Conservation (phyloP, 257 asterid species). For the Penstemon barbatus region DNA sequence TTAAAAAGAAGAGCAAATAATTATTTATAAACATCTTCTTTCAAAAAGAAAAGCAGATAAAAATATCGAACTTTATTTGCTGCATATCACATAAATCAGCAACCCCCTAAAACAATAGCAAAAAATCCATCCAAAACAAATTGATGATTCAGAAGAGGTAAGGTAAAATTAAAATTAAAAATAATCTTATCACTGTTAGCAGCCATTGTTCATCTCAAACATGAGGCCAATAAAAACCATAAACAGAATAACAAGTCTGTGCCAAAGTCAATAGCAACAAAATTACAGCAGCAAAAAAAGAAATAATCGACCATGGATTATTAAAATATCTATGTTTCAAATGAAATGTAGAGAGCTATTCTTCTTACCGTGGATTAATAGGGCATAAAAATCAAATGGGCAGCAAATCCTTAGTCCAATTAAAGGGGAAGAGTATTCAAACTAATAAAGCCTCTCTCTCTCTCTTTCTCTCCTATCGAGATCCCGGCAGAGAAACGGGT, state of each 20-base stretch:
- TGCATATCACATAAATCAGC: not conserved
- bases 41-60: not conserved
- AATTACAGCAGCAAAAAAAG: conserved; percentile 71
- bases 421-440: too few relatives aligned
- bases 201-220: conserved; percentile 15
- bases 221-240: conserved; percentile 55
- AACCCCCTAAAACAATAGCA: too few relatives aligned
- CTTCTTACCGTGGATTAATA: too few relatives aligned
- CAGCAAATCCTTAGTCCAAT: too few relatives aligned
- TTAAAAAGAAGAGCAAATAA: too few relatives aligned
- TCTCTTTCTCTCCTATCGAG: too few relatives aligned
- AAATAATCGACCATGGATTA: conserved; percentile 78
- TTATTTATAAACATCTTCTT: too few relatives aligned
- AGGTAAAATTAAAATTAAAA: not conserved
- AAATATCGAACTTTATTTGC: too few relatives aligned
- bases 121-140: not conserved
- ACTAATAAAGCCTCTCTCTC: too few relatives aligned
- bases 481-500: too few relatives aligned
- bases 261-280: conserved; percentile 60
- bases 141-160: not conserved
- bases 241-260: conserved; percentile 72
- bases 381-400: too few relatives aligned
- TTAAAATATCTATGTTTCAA: conserved; percentile 66
- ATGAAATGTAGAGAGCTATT: too few relatives aligned
- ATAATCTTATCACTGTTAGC: not conserved